Conservation (phyloP, 116 monocot genomes). For the Cymodocea nodosa region DNA sequence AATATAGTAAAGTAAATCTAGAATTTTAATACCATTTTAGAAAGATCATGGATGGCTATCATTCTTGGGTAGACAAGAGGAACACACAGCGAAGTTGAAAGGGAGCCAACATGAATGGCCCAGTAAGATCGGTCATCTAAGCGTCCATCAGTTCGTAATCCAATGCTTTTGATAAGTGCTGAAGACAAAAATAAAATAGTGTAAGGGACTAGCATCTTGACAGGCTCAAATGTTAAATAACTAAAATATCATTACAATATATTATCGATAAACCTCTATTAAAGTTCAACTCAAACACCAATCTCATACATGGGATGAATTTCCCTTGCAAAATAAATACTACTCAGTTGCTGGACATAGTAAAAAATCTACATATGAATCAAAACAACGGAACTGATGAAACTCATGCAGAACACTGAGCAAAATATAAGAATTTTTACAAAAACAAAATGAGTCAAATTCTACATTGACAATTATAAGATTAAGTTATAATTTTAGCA, state of each 20-base stretch:
- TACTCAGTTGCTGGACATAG: too few relatives aligned
- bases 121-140: constrained; percentile 93
- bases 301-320: not conserved
- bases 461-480: too few relatives aligned
- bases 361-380: too few relatives aligned
- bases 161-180: constrained; percentile 84
- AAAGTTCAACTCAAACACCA: not conserved
- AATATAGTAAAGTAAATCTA: not conserved
- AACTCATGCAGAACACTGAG: not conserved
- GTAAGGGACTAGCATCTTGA: not conserved
- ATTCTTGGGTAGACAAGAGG: constrained; percentile 94
- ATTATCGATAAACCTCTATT: too few relatives aligned
- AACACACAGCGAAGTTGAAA: constrained; percentile 54
- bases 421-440: not conserved
- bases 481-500: too few relatives aligned
- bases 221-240: not conserved
- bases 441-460: too few relatives aligned
- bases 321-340: not conserved
- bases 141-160: constrained; percentile 82
- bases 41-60: constrained; percentile 73
- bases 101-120: constrained; percentile 41
- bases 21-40: constrained; percentile 44
- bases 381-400: too few relatives aligned
- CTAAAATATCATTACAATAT: not conserved
- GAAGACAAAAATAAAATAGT: constrained; percentile 10